Conservation (phyloP, 2,329 filamentous ascomycete species). For the Zasmidium cellare region DNA sequence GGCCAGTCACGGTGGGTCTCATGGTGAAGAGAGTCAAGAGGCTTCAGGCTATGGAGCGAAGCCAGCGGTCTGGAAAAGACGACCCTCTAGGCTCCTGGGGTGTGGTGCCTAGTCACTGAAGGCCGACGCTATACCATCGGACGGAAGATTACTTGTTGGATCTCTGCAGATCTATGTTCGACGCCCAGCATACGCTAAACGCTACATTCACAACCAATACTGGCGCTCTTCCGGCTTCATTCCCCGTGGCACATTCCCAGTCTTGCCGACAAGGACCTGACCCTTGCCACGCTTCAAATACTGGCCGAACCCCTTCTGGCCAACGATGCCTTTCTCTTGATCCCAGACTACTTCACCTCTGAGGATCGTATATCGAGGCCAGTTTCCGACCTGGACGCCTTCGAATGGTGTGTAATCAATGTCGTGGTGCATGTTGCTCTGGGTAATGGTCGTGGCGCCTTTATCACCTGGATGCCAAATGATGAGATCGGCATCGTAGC, state of each 20-base stretch:
- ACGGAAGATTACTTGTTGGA: neutral
- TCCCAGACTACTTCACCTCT: conserved; percentile 61
- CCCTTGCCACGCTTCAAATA: conserved; percentile 41
- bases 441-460: conserved; percentile 34
- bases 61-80: conserved; percentile 9
- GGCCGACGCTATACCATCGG: neutral
- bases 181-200: neutral
- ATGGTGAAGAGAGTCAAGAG: conserved; percentile 49
- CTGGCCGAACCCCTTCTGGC: conserved; percentile 33
- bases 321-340: conserved; percentile 50
- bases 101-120: neutral
- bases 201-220: conserved; percentile 25
- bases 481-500: conserved; percentile 46
- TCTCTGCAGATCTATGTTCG: neutral
- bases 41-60: conserved; percentile 33
- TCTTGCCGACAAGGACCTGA: conserved; percentile 31
- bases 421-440: conserved; percentile 58
- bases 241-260: conserved; percentile 31
- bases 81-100: conserved; percentile 12
- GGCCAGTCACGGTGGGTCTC: conserved; percentile 54
- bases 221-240: conserved; percentile 32
- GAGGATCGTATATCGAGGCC: conserved; percentile 62
- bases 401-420: conserved; percentile 66
- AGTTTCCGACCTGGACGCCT: conserved; percentile 57
- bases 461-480: conserved; percentile 42